Conservation (phyloP, 2,329 filamentous ascomycete genomes). For the Thermothelomyces thermophilus region DNA sequence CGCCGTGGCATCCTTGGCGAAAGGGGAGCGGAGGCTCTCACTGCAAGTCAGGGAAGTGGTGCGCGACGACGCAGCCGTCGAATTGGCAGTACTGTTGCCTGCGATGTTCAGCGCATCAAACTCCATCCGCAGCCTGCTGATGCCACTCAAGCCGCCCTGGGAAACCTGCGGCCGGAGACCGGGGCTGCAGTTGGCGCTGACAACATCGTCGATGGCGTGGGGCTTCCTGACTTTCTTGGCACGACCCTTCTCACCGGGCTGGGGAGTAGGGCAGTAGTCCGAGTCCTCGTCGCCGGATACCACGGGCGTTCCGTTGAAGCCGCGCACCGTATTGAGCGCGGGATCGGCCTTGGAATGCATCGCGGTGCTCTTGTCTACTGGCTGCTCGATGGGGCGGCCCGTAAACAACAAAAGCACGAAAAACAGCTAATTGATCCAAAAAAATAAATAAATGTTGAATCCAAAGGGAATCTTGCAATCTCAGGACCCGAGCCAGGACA, state of each 20-base stretch:
- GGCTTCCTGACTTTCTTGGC: conserved; percentile 25
- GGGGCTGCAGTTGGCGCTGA: conserved; percentile 59
- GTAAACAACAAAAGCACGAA: background rate
- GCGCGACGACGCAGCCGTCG: conserved; percentile 36
- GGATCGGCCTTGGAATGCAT: conserved; percentile 44
- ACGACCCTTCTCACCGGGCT: conserved; percentile 16
- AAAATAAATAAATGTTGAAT: background rate
- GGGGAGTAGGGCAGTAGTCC: conserved; percentile 36
- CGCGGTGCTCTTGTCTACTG: conserved; percentile 12
- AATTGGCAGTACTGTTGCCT: conserved; percentile 39
- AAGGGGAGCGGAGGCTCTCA: conserved; percentile 38
- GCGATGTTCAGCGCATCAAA: conserved; percentile 72
- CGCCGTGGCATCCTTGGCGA: conserved; percentile 39
- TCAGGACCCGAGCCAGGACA: background rate
- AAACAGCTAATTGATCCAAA: background rate
- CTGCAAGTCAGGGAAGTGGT: conserved; percentile 50
- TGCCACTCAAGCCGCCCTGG: conserved; percentile 57
- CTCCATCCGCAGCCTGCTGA: conserved; percentile 75
- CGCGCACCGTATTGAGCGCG: conserved; percentile 50
- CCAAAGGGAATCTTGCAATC: conserved; percentile 1
- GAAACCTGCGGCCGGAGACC: conserved; percentile 45
- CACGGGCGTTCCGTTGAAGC: conserved; percentile 48
- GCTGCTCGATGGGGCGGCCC: background rate
- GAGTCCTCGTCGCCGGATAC: conserved; percentile 54
- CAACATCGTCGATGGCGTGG: conserved; percentile 47